Evolutionary conservation across 2,329 filamentous ascomycete species (phyloP), one percentile per base, ranked within the genome.

Genomic region (Apiospora saccharicola): DNA sequence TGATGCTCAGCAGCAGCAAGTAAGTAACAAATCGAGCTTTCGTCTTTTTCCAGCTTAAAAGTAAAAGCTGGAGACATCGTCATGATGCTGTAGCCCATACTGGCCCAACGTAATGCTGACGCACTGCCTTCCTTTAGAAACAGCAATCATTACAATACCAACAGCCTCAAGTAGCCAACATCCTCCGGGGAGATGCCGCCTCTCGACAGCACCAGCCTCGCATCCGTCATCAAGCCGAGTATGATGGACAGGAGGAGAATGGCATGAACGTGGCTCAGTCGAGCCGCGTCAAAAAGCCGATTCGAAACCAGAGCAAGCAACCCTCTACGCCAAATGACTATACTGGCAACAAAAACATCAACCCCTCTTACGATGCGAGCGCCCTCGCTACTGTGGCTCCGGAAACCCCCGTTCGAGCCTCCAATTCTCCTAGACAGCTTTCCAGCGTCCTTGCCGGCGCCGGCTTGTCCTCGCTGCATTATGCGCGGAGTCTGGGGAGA

Each of bases 381-480:
- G 95, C 95, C 93, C 89, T 96, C 89, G 93, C 93, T 90, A 96
- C 95, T 93, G 92, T 95, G 89, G 95, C 96, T 98, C 95, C 94
- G 94, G 95, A 92, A 87, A 86, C 90, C 88, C 90, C 94, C 93
- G 95, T 98, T 89, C 90, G 94, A 98, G 95, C 95, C 94, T 94
- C 93, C 90, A 84, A 84, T 85, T 90, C 90, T 90, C 91, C 90
- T 88, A 90, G 90, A 82, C 82, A 86, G 81, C 86, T 87, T 82
- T 90, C 89, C 85, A 89, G 88, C 81, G 84, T 83, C 76, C 82
- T 80, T 72, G 77, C 85, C 72, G 86, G 88, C 82, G 87, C 88
- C 82, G 91, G 91, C 79, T 87, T 93, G 84, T 90, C 92, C 87
- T 92, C 93, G 93, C 93, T 92, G 92, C 92, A 94, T 82, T 88